Evolutionary conservation across 2,329 filamentous ascomycete genomes (phyloP).

Genomic region (Colletotrichum musicola): DNA sequence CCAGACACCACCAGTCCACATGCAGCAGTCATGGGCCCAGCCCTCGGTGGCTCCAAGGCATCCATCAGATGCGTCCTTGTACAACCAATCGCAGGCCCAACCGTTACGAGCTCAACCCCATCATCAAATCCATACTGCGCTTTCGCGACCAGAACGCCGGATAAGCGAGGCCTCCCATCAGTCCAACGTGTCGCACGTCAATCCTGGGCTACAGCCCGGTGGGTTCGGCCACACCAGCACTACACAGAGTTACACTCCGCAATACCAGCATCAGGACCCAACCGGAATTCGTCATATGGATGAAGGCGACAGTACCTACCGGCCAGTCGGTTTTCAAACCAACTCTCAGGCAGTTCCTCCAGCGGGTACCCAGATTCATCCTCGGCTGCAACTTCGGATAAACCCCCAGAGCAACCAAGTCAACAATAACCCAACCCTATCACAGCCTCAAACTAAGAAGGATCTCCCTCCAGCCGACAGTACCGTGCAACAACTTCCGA

Average conservation of each 20-base stretch:
- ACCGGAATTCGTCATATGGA: background rate
- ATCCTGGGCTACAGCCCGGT: constrained; percentile 1
- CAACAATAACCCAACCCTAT: background rate
- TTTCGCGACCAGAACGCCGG: constrained; percentile 17
- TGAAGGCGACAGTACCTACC: background rate
- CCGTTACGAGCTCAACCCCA: constrained; percentile 25
- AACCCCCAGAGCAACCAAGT: background rate
- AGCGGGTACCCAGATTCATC: background rate
- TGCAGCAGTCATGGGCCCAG: constrained; percentile 33
- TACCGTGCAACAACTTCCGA: background rate
- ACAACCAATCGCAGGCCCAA: constrained; percentile 15
- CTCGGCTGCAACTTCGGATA: background rate
- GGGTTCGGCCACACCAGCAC: background rate
- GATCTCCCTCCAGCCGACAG: background rate
- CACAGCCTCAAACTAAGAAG: background rate
- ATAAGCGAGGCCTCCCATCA: constrained; percentile 29
- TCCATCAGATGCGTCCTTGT: constrained; percentile 17
- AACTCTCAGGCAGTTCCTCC: background rate
- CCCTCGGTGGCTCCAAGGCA: constrained; percentile 18
- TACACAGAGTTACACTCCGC: background rate
- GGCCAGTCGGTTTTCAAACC: background rate
- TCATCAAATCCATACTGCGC: constrained; percentile 1
- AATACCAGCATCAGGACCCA: constrained; percentile 3
- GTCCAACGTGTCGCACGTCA: constrained; percentile 13
- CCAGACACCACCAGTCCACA: constrained; percentile 29